A percentile compares a stretch with the other conserved stretches of the same genome.
Evolutionary conservation across 176 grass and related monocot species (phyloP).

Genomic region (Panicum miliaceum): DNA sequence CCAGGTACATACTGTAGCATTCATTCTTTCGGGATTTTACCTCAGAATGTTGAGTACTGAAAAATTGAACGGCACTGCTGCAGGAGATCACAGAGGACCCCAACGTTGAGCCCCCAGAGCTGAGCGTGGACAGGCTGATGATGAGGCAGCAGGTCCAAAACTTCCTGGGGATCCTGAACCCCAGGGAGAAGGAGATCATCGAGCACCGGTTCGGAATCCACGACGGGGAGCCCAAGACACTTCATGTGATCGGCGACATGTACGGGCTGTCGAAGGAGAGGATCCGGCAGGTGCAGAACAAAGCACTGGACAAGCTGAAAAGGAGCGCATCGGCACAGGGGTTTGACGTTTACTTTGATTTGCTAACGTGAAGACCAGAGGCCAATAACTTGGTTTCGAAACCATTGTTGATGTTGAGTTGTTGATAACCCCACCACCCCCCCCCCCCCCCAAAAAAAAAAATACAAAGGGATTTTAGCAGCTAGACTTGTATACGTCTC

Average conservation of each 20-base stretch:
- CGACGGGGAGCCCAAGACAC: constrained; percentile 62
- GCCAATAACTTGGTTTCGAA: neutral
- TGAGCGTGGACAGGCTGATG: constrained; percentile 59
- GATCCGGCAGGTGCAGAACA: constrained; percentile 79
- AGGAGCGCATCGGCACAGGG: constrained; percentile 55
- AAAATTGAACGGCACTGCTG: neutral
- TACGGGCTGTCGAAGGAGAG: constrained; percentile 85
- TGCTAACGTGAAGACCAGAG: constrained; percentile 43
- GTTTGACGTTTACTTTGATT: constrained; percentile 65
- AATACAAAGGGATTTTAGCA: constrained; percentile 6
- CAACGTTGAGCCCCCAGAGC: constrained; percentile 63
- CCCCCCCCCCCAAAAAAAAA: neutral
- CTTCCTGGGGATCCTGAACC: constrained; percentile 68
- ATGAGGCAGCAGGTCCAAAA: constrained; percentile 75
- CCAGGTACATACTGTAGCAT: constrained; percentile 52
- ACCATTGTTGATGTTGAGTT: neutral
- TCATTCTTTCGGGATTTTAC: neutral
- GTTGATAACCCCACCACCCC: too few species aligned
- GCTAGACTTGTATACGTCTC: constrained; percentile 14
- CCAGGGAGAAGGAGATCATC: constrained; percentile 85
- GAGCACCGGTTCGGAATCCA: constrained; percentile 76
- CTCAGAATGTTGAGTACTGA: neutral
- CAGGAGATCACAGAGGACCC: constrained; percentile 83
- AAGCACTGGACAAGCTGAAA: constrained; percentile 72
- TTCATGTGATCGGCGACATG: constrained; percentile 77